Conservation (phyloP, 2,329 filamentous ascomycete genomes). For the Claviceps africana region DNA sequence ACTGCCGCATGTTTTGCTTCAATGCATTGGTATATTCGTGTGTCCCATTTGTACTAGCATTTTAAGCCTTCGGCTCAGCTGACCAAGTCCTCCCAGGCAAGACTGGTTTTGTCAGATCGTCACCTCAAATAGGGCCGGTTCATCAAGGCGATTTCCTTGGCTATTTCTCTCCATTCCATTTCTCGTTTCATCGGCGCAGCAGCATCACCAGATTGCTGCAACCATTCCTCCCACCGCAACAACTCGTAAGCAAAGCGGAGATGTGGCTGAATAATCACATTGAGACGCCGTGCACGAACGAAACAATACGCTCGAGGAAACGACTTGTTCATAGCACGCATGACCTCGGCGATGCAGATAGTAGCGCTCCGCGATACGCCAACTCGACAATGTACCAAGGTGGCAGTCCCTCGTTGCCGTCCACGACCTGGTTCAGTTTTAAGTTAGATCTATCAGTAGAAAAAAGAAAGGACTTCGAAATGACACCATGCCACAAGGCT, state of each 20-base stretch:
- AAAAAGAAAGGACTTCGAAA: background rate
- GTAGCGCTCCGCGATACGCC: slow-evolving; percentile 92
- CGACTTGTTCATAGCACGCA: slow-evolving; percentile 66
- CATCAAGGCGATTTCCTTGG: slow-evolving; percentile 86
- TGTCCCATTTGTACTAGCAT: background rate
- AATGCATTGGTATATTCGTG: background rate
- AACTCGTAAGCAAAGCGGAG: slow-evolving; percentile 90
- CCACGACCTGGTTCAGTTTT: slow-evolving; percentile 50
- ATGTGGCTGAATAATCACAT: slow-evolving; percentile 97
- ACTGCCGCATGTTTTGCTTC: background rate
- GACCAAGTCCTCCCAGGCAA: background rate
- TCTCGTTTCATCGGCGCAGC: slow-evolving; percentile 47
- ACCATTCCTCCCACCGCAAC: slow-evolving; percentile 83
- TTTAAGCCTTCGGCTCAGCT: background rate
- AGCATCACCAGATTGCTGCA: slow-evolving; percentile 39
- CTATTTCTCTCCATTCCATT: slow-evolving; percentile 80
- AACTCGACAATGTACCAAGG: slow-evolving; percentile 89
- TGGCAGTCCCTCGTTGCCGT: slow-evolving; percentile 62
- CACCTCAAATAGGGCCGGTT: slow-evolving; percentile 73
- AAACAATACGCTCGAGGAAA: slow-evolving; percentile 94
- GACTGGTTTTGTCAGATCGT: background rate
- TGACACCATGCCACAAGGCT: background rate
- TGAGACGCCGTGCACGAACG: slow-evolving; percentile 78
- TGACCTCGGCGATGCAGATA: slow-evolving; percentile 98
- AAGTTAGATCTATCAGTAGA: slow-evolving; percentile 1